Evolutionary conservation across 441 rosid genomes (phyloP), one percentile per base, ranked within the genome.

Genomic region (Brassica hybrid): DNA sequence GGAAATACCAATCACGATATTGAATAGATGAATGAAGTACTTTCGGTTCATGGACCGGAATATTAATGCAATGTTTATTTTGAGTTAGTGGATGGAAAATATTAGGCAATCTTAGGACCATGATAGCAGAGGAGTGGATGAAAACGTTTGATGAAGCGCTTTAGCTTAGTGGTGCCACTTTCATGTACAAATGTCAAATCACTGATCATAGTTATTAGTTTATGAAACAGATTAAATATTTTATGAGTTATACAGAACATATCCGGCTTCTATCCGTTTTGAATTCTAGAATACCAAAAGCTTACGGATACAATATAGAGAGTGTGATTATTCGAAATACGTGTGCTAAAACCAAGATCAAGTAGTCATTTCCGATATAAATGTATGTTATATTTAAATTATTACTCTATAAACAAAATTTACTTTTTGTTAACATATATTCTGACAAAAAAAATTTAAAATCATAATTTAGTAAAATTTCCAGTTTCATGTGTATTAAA

Each of bases 11-110:
- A 11, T 43, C 56, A 57, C 7, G 43, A 69, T 32, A 54, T 54
- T 30, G 41, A 14, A 71, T 14, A 43, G 43, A 71, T 71, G 5
- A 58, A 45, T 73, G 62, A 59, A 32, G 7, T 73, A 48, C 45
- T 74, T 56, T 74, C 45, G 66, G 72, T 56, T 74, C 30, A 74
- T 66, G 45, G 72, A 74, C 66, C 59, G 14, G 59, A 74, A 65
- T 74, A 74, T 74, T 38, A 73, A 74, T 16, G 17, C 11, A 54
- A 54, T 27, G 62, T 61, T 68, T 67, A 60, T 75, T 18, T 67
- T 45, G 64, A 21, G 23, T 21, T 21, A 43, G 62, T 61, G 54
- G 60, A 74, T 76, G 79, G 27, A 4, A 71, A 34, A 70, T 58
- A 36, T 58, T 32, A 57, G 56, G 54, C 52, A 68, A 60, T 75